Evolutionary conservation across 2,329 filamentous ascomycete species (phyloP).

Genomic region (Aspergillus jensenii): DNA sequence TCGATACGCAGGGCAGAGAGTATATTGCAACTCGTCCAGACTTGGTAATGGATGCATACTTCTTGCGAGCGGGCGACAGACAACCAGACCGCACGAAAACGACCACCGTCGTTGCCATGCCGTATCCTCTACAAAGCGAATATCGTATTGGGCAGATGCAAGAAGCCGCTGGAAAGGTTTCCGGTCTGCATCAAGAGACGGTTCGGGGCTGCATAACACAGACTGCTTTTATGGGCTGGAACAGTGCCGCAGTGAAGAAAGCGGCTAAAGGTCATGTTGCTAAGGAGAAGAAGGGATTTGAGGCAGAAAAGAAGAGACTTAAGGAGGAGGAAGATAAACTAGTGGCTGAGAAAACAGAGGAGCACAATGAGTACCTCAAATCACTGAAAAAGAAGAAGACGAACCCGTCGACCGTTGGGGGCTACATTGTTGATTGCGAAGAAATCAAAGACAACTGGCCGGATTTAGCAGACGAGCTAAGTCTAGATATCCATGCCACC

Average conservation of each 20-base stretch:
- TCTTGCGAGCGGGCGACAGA: background rate
- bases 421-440: slow-evolving; percentile 4
- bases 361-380: background rate
- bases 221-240: slow-evolving; percentile 15
- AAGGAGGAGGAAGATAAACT: background rate
- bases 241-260: slow-evolving; percentile 3
- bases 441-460: background rate
- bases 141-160: slow-evolving; percentile 6
- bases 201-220: slow-evolving; percentile 5
- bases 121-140: background rate
- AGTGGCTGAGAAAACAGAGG: background rate
- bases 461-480: background rate
- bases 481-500: slow-evolving; percentile 2
- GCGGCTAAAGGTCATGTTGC: slow-evolving; percentile 1
- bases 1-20: background rate
- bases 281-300: background rate
- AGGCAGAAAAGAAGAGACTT: background rate
- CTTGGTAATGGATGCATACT: slow-evolving; percentile 6
- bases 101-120: background rate
- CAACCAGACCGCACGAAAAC: slow-evolving; percentile 1
- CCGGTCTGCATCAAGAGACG: slow-evolving; percentile 9
- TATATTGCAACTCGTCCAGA: background rate
- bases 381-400: background rate
- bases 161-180: slow-evolving; percentile 10
- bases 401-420: background rate